Evolutionary conservation across 2,329 filamentous ascomycete genomes (phyloP), one percentile per base, ranked within the genome.

Genomic region (Lachnellula hyalina): DNA sequence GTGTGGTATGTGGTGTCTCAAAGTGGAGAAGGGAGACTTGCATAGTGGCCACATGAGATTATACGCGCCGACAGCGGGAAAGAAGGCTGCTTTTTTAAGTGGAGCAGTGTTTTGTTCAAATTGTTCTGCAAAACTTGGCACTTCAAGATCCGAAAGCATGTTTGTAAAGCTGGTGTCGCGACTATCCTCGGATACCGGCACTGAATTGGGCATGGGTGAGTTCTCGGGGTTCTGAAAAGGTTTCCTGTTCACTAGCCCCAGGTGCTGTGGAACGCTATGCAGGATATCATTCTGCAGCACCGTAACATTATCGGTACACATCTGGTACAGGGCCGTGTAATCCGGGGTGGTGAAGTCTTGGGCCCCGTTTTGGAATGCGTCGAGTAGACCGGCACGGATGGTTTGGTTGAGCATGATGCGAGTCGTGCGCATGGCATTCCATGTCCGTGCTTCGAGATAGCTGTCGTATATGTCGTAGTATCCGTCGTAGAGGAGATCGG

Each of bases 41-140:
- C 55, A 60, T 1, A 64, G 45, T 5, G 60, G 62, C 62, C 60
- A 64, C 4, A 63, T 34, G 11, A 64, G 50, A 23, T 59, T 59
- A 36, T 57, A 62, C 15, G 55, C 59, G 23, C 54, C 57, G 11
- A 58, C 40, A 9, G 54, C 57, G 1, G 53, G 56, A 41, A 46
- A 32, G 19, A 17, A 5, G 2, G 49, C 23, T 2, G 36, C 23
- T 25, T 19, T 40, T 9, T 32, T 34, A 21, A 34, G 47, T 14
- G 21, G 54, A 23, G 34, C 40, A 38, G 34, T 35, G 41, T 49
- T 35, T 8, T 9, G n/a, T 2, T 17, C 19, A 19, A 45, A 25
- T 6, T n/a, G n/a, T 5, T 40, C 17, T 17, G n/a, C 21, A 40
- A n/a, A 32, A 1, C 19, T 21, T 15, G 46, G 23, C 8, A 46